phyloP scores from a whole-genome alignment of 805 yeast species.

The Blastobotrys americana region DNA sequence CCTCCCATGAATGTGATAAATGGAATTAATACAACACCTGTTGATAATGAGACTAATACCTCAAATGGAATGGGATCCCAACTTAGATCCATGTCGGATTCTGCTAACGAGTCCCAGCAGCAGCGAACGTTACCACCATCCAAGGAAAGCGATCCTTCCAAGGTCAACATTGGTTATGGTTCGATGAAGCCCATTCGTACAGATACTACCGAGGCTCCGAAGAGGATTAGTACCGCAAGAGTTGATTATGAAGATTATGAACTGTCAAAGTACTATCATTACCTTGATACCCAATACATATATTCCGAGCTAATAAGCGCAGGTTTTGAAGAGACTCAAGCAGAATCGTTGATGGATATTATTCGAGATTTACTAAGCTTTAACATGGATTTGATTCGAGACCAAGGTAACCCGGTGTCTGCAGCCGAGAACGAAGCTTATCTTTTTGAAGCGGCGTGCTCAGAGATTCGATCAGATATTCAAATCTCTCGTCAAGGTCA shows the following conservation, averaged over 20 bases:
- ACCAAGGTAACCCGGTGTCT: constrained; percentile 37
- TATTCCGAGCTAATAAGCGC: constrained; percentile 45
- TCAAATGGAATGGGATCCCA: too few species aligned
- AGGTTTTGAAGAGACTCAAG: constrained; percentile 57
- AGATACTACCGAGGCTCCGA: neutral
- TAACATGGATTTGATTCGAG: constrained; percentile 30
- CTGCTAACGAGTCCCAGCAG: neutral
- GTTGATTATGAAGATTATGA: constrained; percentile 8
- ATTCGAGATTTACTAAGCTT: constrained; percentile 33
- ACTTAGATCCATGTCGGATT: neutral
- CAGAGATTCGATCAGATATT: constrained; percentile 75
- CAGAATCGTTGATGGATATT: constrained; percentile 48
- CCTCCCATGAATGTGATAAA: too few species aligned
- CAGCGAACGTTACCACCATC: neutral
- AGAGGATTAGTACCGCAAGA: constrained; percentile 2
- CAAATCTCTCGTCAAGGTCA: constrained; percentile 64
- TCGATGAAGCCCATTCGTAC: neutral
- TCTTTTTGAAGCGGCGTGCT: constrained; percentile 84
- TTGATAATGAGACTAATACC: too few species aligned
- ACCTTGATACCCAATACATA: constrained; percentile 57
- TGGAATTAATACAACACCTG: too few species aligned
- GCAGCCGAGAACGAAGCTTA: constrained; percentile 85
- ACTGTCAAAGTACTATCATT: constrained; percentile 18
- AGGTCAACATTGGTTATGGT: neutral
- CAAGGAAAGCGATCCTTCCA: neutral